Percentiles rank a stretch among this genome's conserved stretches.
phyloP scores from a whole-genome alignment of 176 grass and related monocot genomes.

The Melocanna baccifera region DNA sequence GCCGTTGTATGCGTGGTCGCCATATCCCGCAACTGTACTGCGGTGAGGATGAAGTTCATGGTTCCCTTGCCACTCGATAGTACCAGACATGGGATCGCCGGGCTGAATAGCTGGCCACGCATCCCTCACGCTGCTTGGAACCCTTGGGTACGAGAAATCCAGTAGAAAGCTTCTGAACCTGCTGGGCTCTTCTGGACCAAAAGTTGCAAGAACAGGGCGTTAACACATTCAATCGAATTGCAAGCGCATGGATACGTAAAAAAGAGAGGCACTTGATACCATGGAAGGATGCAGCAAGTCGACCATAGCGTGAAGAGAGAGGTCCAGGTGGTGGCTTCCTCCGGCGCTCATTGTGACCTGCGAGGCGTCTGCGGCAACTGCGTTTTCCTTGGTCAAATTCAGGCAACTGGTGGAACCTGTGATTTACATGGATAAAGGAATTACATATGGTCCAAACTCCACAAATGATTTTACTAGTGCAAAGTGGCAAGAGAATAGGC shows the following conservation, averaged over 20 bases:
- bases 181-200: conserved; percentile 52
- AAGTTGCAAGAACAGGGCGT: not conserved
- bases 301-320: conserved; percentile 54
- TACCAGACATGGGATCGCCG: conserved; percentile 28
- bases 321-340: conserved; percentile 65
- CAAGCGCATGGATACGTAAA: not conserved
- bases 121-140: conserved; percentile 51
- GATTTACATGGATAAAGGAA: not conserved
- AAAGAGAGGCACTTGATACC: conserved; percentile 29
- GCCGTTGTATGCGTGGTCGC: conserved; percentile 37
- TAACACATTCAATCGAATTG: not conserved
- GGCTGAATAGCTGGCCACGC: conserved; percentile 39
- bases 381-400: conserved; percentile 93
- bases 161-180: conserved; percentile 74
- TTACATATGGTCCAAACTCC: not conserved
- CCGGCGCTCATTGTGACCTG: conserved; percentile 76
- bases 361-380: conserved; percentile 76
- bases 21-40: conserved; percentile 47
- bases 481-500: not conserved
- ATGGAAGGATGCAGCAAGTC: conserved; percentile 57
- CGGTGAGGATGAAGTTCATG: conserved; percentile 40
- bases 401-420: conserved; percentile 81
- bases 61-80: conserved; percentile 50
- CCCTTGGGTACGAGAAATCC: conserved; percentile 81
- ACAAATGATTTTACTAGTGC: not conserved